Conservation (phyloP, 176 grass and related monocot species). For the Aegilops tauschii region DNA sequence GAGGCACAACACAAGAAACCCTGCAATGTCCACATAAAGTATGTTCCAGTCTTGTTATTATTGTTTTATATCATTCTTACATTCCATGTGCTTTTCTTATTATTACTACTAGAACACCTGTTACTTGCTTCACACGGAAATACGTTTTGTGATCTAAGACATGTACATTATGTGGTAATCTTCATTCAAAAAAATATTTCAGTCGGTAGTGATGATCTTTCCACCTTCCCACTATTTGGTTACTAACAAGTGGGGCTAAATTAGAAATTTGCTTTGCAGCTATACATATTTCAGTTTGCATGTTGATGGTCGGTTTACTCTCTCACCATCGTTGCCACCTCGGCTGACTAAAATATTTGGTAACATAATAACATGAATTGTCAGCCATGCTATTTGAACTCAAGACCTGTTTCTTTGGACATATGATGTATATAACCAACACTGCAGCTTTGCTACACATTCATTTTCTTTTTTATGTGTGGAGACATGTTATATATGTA, state of each 20-base stretch:
- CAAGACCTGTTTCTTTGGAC: neutral
- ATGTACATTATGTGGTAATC: neutral
- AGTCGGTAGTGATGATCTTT: no score
- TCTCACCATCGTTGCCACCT: neutral
- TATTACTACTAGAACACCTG: no score
- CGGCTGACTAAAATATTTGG: neutral
- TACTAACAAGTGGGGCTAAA: neutral
- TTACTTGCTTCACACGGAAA: neutral
- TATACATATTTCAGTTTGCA: neutral
- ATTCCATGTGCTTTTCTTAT: neutral
- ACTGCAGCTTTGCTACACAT: neutral
- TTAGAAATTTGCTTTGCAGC: neutral
- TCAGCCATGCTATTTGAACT: neutral
- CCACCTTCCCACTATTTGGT: neutral
- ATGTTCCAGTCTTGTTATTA: constrained; percentile 20
- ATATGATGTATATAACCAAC: neutral
- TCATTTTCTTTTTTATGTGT: neutral
- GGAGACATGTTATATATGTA: neutral
- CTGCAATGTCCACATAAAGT: constrained; percentile 66
- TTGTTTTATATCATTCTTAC: neutral
- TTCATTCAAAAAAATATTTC: neutral
- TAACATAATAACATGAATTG: neutral
- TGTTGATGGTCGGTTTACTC: no score
- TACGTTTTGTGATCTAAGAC: neutral
- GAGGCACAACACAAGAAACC: constrained; percentile 42